Conservation (phyloP, 1,284 basidiomycete genomes). For the Austroboletus niveus region DNA sequence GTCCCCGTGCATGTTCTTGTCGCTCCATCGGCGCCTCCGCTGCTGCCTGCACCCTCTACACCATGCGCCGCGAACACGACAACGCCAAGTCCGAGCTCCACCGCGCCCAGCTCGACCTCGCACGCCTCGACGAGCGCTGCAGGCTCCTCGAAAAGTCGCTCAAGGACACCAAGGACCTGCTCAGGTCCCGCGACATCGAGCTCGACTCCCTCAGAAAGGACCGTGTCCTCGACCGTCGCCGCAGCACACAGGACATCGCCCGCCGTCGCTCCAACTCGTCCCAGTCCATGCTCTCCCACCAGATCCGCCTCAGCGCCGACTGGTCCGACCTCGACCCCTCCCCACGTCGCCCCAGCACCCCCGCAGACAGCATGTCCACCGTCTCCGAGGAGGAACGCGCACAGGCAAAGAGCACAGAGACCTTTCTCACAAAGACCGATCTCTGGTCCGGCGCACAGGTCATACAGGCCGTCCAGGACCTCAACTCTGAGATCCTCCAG, state of each 20-base stretch:
- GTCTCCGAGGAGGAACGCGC: slow-evolving; percentile 45
- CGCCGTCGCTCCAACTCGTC: slow-evolving; percentile 30
- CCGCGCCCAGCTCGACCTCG: slow-evolving; percentile 50
- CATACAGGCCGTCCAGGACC: slow-evolving; percentile 72
- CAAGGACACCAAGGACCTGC: slow-evolving; percentile 48
- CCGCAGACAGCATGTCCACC: slow-evolving; percentile 32
- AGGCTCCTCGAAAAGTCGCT: slow-evolving; percentile 57
- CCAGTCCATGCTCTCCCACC: slow-evolving; percentile 30
- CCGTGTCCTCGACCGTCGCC: slow-evolving; percentile 29
- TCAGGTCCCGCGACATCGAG: slow-evolving; percentile 51
- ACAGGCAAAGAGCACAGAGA: slow-evolving; percentile 54
- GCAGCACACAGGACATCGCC: slow-evolving; percentile 25
- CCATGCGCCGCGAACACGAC: slow-evolving; percentile 60
- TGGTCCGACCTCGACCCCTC: slow-evolving; percentile 27
- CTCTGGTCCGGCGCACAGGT: slow-evolving; percentile 73
- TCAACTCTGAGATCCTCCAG: slow-evolving; percentile 75
- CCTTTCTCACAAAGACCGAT: slow-evolving; percentile 70
- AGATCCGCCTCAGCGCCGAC: slow-evolving; percentile 32
- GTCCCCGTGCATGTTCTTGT: slow-evolving; percentile 40
- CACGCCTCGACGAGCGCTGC: slow-evolving; percentile 58
- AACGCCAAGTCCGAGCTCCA: slow-evolving; percentile 53
- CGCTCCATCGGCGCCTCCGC: slow-evolving; percentile 30
- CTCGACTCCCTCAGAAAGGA: slow-evolving; percentile 53
- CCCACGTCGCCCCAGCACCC: slow-evolving; percentile 14
- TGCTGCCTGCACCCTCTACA: slow-evolving; percentile 33